phyloP scores from a whole-genome alignment of 352 stramenopile species.

The Phytophthora foliorum region DNA sequence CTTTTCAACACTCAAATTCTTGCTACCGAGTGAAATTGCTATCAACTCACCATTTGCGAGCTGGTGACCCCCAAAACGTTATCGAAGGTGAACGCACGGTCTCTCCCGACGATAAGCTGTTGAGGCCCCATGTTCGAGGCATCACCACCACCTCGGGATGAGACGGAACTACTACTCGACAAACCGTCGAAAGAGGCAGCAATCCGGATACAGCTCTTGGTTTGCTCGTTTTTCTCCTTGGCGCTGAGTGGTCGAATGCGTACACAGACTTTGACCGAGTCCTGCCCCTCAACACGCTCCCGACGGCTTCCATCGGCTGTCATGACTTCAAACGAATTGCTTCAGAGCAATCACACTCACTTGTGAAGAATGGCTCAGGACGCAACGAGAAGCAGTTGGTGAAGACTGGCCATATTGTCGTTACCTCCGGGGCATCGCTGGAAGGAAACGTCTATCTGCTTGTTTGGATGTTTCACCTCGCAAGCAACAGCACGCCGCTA shows the following conservation, averaged over 20 bases:
- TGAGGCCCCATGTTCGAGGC: conserved; percentile 38
- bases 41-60: conserved; percentile 62
- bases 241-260: conserved; percentile 72
- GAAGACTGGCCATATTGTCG: conserved; percentile 36
- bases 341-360: conserved; percentile 1
- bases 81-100: conserved; percentile 92
- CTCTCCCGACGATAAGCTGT: conserved; percentile 85
- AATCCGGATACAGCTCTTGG: conserved; percentile 83
- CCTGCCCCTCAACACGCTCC: conserved; percentile 49
- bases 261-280: conserved; percentile 82
- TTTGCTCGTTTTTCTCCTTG: conserved; percentile 75
- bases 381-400: conserved; percentile 11
- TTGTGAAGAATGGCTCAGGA: conserved; percentile 16
- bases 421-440: conserved; percentile 19
- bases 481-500: conserved; percentile 7
- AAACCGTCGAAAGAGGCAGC: conserved; percentile 59
- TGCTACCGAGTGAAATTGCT: not conserved
- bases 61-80: conserved; percentile 83
- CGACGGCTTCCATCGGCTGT: conserved; percentile 27
- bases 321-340: conserved; percentile 21
- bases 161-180: conserved; percentile 26
- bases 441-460: conserved; percentile 22
- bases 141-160: conserved; percentile 14
- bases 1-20: not conserved
- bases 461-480: conserved; percentile 9